These are phyloP conservation scores for Pistacia integerrima DNA, from an alignment of 345 rosid species.

Conservation along the genomic window DNA sequence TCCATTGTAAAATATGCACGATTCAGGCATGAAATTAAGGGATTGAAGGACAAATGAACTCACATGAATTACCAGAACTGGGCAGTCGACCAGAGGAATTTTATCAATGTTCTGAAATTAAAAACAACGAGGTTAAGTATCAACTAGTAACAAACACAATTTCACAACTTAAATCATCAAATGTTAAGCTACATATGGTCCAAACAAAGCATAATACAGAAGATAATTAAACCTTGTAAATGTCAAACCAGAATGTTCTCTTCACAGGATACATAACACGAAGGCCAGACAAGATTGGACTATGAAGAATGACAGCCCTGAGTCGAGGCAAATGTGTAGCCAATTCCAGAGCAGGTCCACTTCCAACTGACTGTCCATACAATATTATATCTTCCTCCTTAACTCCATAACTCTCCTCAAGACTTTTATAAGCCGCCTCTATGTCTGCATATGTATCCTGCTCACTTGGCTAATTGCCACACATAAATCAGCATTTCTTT, in stretches of 20 bases:
- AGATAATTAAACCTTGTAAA: slow-evolving; percentile 59
- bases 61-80: slow-evolving; percentile 91
- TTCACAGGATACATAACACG: slow-evolving; percentile 84
- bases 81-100: slow-evolving; percentile 70
- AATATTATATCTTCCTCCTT: slow-evolving; percentile 74
- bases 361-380: slow-evolving; percentile 89
- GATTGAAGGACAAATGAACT: slow-evolving; percentile 23
- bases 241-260: slow-evolving; percentile 82
- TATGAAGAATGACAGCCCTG: slow-evolving; percentile 83
- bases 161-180: slow-evolving; percentile 5
- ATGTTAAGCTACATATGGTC: background rate
- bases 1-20: background rate
- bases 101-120: slow-evolving; percentile 74
- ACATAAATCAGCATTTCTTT: background rate
- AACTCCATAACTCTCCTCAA: slow-evolving; percentile 56
- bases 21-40: too few relatives aligned
- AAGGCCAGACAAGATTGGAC: slow-evolving; percentile 82
- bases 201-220: background rate
- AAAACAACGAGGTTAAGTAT: slow-evolving; percentile 12
- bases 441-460: slow-evolving; percentile 91
- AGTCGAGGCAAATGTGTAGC: slow-evolving; percentile 62
- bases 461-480: slow-evolving; percentile 61
- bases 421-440: slow-evolving; percentile 74
- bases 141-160: background rate
- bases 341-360: slow-evolving; percentile 85